These are phyloP conservation scores for Cryphonectria carpinicola DNA, from an alignment of 2,329 filamentous ascomycete genomes.

Conservation along the genomic window DNA sequence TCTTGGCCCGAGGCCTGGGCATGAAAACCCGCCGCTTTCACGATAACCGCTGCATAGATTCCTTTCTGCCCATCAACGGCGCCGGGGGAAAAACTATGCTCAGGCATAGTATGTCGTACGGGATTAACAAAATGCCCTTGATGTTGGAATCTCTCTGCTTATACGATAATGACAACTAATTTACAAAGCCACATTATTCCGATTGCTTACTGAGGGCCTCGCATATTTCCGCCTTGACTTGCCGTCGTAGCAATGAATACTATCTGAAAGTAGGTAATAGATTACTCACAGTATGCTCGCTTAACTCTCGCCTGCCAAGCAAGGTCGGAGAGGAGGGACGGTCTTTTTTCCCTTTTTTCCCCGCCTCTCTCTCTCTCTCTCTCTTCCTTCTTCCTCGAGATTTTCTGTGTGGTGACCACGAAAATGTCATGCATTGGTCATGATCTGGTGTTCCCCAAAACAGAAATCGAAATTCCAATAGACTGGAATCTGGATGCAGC, in stretches of 20 bases:
- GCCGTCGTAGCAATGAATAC: not conserved
- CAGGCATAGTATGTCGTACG: not conserved
- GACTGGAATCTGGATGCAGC: not conserved
- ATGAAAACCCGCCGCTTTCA: not conserved
- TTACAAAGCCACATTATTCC: not conserved
- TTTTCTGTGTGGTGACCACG: not conserved
- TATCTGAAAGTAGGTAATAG: not conserved
- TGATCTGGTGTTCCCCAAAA: conserved; percentile 2
- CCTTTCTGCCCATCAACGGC: not conserved
- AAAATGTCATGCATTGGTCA: conserved; percentile 16
- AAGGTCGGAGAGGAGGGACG: too few relatives aligned
- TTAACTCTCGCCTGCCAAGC: too few relatives aligned
- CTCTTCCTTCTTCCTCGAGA: not conserved
- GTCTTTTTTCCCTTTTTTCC: too few relatives aligned
- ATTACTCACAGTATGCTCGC: not conserved
- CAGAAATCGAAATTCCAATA: not conserved
- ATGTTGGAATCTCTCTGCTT: not conserved
- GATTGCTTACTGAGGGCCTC: conserved; percentile 2
- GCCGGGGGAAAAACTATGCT: not conserved
- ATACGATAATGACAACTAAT: not conserved
- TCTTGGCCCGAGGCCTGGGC: not conserved
- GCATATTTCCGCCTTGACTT: not conserved
- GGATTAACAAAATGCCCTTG: not conserved
- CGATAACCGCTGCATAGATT: not conserved
- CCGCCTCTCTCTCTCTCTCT: too few relatives aligned